phyloP scores from a whole-genome alignment of 106 monocot species.

The Agapanthus africanus region DNA sequence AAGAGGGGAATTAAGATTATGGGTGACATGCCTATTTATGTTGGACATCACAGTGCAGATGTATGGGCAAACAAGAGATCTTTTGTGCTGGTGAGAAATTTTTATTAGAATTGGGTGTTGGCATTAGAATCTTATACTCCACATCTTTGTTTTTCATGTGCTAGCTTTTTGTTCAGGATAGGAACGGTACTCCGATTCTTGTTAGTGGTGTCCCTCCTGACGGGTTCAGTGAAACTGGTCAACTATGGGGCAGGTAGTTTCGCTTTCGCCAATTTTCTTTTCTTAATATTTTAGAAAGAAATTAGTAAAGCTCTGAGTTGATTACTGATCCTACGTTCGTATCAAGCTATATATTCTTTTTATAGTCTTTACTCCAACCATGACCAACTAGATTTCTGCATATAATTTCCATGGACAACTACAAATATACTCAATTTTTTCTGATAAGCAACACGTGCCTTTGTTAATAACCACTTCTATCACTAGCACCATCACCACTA shows the following conservation, averaged over 20 bases:
- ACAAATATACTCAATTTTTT: too few relatives aligned
- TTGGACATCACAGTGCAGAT: slow-evolving; percentile 98
- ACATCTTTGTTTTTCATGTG: not conserved
- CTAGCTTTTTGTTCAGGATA: slow-evolving; percentile 36
- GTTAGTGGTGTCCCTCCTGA: slow-evolving; percentile 99
- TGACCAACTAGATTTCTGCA: not conserved
- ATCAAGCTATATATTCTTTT: not conserved
- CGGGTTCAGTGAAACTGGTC: slow-evolving; percentile 95
- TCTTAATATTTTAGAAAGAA: not conserved
- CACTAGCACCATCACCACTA: too few relatives aligned
- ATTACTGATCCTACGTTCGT: not conserved
- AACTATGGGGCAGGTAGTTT: slow-evolving; percentile 89
- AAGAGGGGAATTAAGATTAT: slow-evolving; percentile 75
- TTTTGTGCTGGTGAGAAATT: slow-evolving; percentile 68
- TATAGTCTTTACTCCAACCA: not conserved
- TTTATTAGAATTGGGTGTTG: not conserved
- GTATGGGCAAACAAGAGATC: slow-evolving; percentile 96
- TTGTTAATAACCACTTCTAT: too few relatives aligned
- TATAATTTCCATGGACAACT: not conserved
- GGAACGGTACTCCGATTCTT: slow-evolving; percentile 66
- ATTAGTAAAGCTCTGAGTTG: not conserved
- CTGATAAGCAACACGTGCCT: too few relatives aligned
- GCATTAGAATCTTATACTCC: not conserved
- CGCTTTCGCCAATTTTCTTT: not conserved
- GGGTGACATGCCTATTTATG: slow-evolving; percentile 99